Evolutionary conservation across 352 stramenopile species (phyloP).

Genomic region (Blastocystis sp.): DNA sequence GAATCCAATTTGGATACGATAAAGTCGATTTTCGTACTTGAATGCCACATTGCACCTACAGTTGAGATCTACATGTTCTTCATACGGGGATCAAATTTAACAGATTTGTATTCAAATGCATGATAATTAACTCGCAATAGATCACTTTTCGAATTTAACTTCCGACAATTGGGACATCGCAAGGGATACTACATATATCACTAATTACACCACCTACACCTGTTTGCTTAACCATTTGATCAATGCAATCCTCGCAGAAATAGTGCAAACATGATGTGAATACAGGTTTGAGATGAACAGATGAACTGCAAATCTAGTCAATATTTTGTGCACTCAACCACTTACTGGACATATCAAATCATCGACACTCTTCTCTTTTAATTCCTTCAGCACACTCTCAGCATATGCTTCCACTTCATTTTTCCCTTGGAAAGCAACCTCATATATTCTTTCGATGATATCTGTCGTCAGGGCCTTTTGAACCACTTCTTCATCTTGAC

Average conservation of each 20-base stretch:
- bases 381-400: neutral
- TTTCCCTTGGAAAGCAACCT: neutral
- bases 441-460: conserved; percentile 37
- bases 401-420: neutral
- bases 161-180: conserved; percentile 66
- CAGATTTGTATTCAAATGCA: neutral
- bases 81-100: conserved; percentile 15
- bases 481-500: conserved; percentile 71
- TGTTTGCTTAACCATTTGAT: conserved; percentile 72
- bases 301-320: neutral
- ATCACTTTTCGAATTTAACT: conserved; percentile 40
- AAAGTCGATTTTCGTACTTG: conserved; percentile 55
- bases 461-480: conserved; percentile 45
- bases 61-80: neutral
- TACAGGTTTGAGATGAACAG: conserved; percentile 72
- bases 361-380: neutral
- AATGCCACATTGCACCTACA: conserved; percentile 37
- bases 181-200: conserved; percentile 18
- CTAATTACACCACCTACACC: conserved; percentile 46
- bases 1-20: neutral
- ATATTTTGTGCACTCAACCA: neutral
- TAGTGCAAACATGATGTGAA: conserved; percentile 82
- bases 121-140: conserved; percentile 41
- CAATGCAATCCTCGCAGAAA: conserved; percentile 79
- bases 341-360: neutral